phyloP scores from a whole-genome alignment of 345 rosid genomes.

The Aegle marmelos region DNA sequence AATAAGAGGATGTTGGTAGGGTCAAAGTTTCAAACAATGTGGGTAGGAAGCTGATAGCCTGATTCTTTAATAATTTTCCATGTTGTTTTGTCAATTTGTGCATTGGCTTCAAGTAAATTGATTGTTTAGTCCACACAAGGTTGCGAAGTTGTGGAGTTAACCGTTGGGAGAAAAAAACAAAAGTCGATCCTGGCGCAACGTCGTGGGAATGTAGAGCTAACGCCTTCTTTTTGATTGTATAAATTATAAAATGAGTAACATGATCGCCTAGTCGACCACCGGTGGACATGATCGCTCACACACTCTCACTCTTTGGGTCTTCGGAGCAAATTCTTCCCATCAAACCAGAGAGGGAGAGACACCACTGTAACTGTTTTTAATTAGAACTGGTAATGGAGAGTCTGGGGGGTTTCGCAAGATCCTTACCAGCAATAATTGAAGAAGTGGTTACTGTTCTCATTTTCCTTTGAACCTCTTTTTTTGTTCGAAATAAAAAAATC shows the following conservation, averaged over 20 bases:
- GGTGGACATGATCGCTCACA: too few relatives aligned
- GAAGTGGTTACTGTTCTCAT: not conserved
- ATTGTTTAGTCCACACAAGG: not conserved
- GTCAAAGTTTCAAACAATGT: too few relatives aligned
- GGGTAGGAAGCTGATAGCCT: too few relatives aligned
- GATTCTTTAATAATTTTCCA: too few relatives aligned
- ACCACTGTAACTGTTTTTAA: not conserved
- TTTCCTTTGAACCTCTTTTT: not conserved
- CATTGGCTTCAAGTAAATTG: not conserved
- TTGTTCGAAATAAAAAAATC: not conserved
- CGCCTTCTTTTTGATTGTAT: not conserved
- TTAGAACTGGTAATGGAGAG: not conserved
- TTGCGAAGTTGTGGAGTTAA: too few relatives aligned
- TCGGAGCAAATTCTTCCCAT: not conserved
- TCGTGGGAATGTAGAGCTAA: not conserved
- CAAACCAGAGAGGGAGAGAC: not conserved
- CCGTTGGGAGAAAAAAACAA: too few relatives aligned
- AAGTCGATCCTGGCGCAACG: not conserved
- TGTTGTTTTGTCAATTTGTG: not conserved
- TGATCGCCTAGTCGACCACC: too few relatives aligned
- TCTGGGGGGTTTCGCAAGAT: not conserved
- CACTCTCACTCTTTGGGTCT: not conserved
- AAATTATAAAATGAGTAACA: not conserved
- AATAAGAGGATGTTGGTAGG: too few relatives aligned
- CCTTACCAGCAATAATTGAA: conserved; percentile 13